A percentile compares a stretch with the other conserved stretches of the same genome.
These are phyloP conservation scores for Sesbania bispinosa DNA, from an alignment of 306 rosid genomes.

Conservation along the genomic window DNA sequence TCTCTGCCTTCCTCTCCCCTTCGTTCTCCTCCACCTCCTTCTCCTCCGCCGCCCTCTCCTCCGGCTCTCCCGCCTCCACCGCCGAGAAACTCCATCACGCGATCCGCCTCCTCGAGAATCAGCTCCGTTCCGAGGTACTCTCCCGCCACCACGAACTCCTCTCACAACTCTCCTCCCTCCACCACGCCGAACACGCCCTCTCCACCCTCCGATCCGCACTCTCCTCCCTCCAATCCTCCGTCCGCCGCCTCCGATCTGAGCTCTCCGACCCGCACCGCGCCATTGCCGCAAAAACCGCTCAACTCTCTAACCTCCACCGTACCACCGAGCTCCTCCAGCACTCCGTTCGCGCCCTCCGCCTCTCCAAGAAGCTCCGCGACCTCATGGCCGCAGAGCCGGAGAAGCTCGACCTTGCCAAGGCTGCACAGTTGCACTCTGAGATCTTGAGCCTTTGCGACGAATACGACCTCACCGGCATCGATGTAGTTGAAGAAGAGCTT, in stretches of 20 bases:
- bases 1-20: slow-evolving; percentile 94
- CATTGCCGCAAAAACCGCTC: slow-evolving; percentile 53
- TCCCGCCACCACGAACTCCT: slow-evolving; percentile 90
- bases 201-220: slow-evolving; percentile 79
- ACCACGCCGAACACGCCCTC: slow-evolving; percentile 83
- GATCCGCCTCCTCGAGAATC: slow-evolving; percentile 89
- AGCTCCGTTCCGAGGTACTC: slow-evolving; percentile 92
- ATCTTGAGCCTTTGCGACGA: slow-evolving; percentile 61
- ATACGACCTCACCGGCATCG: slow-evolving; percentile 63
- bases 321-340: slow-evolving; percentile 73
- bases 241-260: slow-evolving; percentile 81
- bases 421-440: slow-evolving; percentile 77
- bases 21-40: slow-evolving; percentile 82
- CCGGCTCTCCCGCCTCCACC: slow-evolving; percentile 99
- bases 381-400: slow-evolving; percentile 59
- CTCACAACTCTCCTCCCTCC: slow-evolving; percentile 87
- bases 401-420: slow-evolving; percentile 78
- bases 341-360: slow-evolving; percentile 76
- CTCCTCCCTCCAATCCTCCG: slow-evolving; percentile 78
- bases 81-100: slow-evolving; percentile 93
- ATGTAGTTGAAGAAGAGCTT: slow-evolving; percentile 68
- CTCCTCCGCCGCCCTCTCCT: slow-evolving; percentile 98
- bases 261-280: slow-evolving; percentile 72
- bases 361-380: slow-evolving; percentile 83
- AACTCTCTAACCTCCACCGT: slow-evolving; percentile 73